These are phyloP conservation scores for Diaporthe helianthi DNA, from an alignment of 2,329 filamentous ascomycete species.

Conservation along the genomic window DNA sequence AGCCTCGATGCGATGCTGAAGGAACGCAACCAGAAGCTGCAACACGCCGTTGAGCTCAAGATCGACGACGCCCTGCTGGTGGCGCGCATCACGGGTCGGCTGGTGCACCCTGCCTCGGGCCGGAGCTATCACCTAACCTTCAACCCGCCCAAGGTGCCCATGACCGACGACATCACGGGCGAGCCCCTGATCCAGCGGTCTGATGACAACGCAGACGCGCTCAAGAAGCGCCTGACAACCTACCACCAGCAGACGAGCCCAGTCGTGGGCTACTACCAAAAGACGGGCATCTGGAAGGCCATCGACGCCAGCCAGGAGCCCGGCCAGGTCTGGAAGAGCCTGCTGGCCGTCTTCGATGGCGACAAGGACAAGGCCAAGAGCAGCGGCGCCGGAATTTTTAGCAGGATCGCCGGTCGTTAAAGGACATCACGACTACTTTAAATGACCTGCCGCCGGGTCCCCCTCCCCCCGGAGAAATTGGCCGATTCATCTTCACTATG, in stretches of 20 bases:
- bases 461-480: not conserved
- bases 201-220: slow-evolving; percentile 94
- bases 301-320: slow-evolving; percentile 97
- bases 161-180: slow-evolving; percentile 97
- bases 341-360: slow-evolving; percentile 83
- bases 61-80: slow-evolving; percentile 96
- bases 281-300: slow-evolving; percentile 94
- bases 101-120: slow-evolving; percentile 94
- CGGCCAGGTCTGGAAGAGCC: slow-evolving; percentile 91
- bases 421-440: not conserved
- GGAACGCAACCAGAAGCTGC: slow-evolving; percentile 79
- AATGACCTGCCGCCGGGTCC: not conserved
- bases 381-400: slow-evolving; percentile 50
- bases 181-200: slow-evolving; percentile 96
- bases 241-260: slow-evolving; percentile 95
- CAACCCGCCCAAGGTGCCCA: slow-evolving; percentile 92
- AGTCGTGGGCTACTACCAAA: slow-evolving; percentile 95
- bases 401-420: slow-evolving; percentile 45
- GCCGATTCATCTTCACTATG: not conserved
- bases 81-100: slow-evolving; percentile 92
- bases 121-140: slow-evolving; percentile 98
- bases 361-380: slow-evolving; percentile 57
- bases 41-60: slow-evolving; percentile 95
- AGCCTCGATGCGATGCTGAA: slow-evolving; percentile 91
- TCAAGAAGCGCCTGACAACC: slow-evolving; percentile 92